Conservation (phyloP, 805 yeast genomes). For the Priceomyces haplophilus region DNA sequence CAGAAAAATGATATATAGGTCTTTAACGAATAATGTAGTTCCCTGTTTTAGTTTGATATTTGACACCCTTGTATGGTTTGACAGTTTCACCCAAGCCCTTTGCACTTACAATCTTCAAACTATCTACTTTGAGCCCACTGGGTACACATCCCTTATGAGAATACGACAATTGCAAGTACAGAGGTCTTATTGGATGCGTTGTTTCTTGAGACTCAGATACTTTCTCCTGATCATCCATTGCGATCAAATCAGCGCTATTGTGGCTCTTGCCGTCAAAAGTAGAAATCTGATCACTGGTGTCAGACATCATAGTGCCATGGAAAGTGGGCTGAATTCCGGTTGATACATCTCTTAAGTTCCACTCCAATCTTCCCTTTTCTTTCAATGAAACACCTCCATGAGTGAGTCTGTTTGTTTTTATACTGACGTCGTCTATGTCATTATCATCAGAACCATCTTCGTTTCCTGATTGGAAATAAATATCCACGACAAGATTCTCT, state of each 20-base stretch:
- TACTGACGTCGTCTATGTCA: constrained; percentile 17
- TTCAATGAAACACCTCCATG: constrained; percentile 71
- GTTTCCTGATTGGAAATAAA: constrained; percentile 16
- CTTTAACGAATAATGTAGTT: constrained; percentile 48
- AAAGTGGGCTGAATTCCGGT: constrained; percentile 68
- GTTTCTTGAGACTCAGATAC: background rate
- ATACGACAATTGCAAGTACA: constrained; percentile 50
- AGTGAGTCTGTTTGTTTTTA: constrained; percentile 62
- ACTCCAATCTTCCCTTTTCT: constrained; percentile 53
- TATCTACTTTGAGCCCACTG: constrained; percentile 69
- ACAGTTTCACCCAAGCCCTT: constrained; percentile 58
- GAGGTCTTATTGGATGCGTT: constrained; percentile 19
- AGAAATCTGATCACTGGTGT: background rate
- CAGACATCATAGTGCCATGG: constrained; percentile 49
- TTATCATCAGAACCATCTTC: constrained; percentile 9
- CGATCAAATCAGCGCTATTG: constrained; percentile 5
- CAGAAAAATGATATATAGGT: background rate
- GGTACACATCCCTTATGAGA: constrained; percentile 66
- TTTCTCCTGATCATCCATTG: constrained; percentile 6
- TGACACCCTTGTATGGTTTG: constrained; percentile 89
- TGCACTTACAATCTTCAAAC: constrained; percentile 55
- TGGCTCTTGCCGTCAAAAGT: constrained; percentile 7
- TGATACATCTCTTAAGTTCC: constrained; percentile 58
- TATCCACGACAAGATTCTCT: constrained; percentile 29
- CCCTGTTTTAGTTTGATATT: constrained; percentile 66